Conservation (phyloP, 2,329 filamentous ascomycete species). For the Clathrospora elynae region DNA sequence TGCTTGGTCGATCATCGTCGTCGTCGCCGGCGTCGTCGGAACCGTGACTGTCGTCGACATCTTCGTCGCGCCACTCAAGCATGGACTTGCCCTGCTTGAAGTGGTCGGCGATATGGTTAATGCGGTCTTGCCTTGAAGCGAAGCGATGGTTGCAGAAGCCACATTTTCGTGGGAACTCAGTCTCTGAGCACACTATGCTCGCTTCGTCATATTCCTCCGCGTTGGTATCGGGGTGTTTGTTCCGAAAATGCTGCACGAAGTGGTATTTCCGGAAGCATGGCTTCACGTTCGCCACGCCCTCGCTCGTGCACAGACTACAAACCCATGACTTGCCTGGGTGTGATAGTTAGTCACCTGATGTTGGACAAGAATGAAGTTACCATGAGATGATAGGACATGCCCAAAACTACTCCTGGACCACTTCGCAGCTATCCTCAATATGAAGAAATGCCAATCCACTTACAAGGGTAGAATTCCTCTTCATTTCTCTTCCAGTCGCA, state of each 20-base stretch:
- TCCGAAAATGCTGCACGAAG: conserved; percentile 47
- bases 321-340: conserved; percentile 41
- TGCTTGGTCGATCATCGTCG: conserved; percentile 34
- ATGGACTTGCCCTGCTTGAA: conserved; percentile 48
- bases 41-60: conserved; percentile 28
- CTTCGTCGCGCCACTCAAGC: conserved; percentile 46
- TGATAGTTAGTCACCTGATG: too few relatives aligned
- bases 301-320: conserved; percentile 40
- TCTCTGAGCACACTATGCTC: conserved; percentile 41
- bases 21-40: conserved; percentile 35
- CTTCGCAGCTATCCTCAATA: conserved; percentile 18
- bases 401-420: too few relatives aligned
- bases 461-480: conserved; percentile 43
- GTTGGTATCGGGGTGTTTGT: conserved; percentile 44
- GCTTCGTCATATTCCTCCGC: conserved; percentile 40
- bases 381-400: too few relatives aligned
- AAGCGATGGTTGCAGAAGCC: conserved; percentile 47
- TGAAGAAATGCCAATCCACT: conserved; percentile 13
- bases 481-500: conserved; percentile 50
- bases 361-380: too few relatives aligned
- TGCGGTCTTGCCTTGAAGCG: conserved; percentile 42
- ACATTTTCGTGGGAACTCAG: conserved; percentile 43
- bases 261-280: conserved; percentile 47
- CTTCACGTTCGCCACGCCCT: conserved; percentile 43
- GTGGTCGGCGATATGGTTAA: conserved; percentile 48